Base-by-base conservation (phyloP, 2,329 filamentous ascomycete species). In the Gaeumannomyces sp. region DNA sequence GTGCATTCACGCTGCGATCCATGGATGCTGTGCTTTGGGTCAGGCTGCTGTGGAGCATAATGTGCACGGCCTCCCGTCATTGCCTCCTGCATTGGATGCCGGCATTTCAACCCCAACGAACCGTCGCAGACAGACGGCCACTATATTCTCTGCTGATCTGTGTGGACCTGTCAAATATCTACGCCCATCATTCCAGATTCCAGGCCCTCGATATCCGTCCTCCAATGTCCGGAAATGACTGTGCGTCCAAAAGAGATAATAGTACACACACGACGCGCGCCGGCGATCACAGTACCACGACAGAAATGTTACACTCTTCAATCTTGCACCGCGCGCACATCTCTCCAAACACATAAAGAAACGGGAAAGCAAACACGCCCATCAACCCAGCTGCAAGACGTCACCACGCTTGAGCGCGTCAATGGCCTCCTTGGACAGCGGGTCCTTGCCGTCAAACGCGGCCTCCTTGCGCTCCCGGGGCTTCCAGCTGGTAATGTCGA, bases 401-500 rank as follows among this genome's bases (percentile, higher is more conserved):
- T 35, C 38, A n/a, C 77, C 78, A 8, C 75, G 22, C 69, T 77
- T 78, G n/a, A 80, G 66, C 1, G 71, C 72, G 10, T 75, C 68
- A 1, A 78, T 67, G 22, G 72, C 70, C 22, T 72, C 67, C 69
- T 70, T 73, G 2, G 61, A 38, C 4, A 81, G 59, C 3, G 76
- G 75, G 60, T 80, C 78, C 66, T 76, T 78, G 1, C 71, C 68
- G 6, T 70, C 38, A 56, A 75, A 79, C 22, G 65, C 67, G 3
- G 65, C 59, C 25, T 45, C 61, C 69, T 76, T 78, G 53, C 78
- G 73, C 61, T 77, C 69, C 1, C 70, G 69, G 27, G 68, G 67
- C n/a, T 69, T 66, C 72, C 71, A 75, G 1, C 74, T 72, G 13
- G 76, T 75, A 61, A 78, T 71, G 65, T 79, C 78, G 4, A 74